Conservation (phyloP, 495 filamentous ascomycete genomes). For the Hypoxylon lienhwacheense region DNA sequence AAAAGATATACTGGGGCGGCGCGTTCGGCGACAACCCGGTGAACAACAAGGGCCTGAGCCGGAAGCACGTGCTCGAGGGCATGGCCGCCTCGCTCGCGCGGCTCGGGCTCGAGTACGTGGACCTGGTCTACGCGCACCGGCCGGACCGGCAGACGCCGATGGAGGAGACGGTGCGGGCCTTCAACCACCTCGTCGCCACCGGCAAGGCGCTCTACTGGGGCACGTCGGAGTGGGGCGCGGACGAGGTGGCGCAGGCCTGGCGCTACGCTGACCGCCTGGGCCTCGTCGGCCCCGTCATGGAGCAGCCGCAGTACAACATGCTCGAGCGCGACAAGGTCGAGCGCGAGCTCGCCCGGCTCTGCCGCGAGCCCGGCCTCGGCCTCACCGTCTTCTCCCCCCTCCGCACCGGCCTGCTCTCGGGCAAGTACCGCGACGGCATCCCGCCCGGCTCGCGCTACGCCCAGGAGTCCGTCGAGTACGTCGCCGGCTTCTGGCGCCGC, state of each 20-base stretch:
- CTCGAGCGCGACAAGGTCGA: constrained; percentile 74
- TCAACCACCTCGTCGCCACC: constrained; percentile 76
- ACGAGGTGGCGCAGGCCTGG: constrained; percentile 78
- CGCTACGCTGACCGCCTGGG: constrained; percentile 70
- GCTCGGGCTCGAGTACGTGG: constrained; percentile 73
- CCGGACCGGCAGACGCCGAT: constrained; percentile 82
- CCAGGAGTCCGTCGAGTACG: constrained; percentile 50
- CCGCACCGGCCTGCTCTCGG: constrained; percentile 71
- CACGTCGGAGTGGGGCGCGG: constrained; percentile 82
- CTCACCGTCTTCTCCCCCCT: constrained; percentile 76
- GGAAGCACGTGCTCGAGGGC: constrained; percentile 80
- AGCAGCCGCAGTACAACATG: constrained; percentile 87
- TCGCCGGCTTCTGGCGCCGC: constrained; percentile 49
- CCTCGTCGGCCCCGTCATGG: constrained; percentile 78
- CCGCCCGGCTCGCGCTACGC: constrained; percentile 59
- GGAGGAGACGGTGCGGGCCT: constrained; percentile 82
- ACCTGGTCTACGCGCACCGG: constrained; percentile 82
- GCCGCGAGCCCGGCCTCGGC: constrained; percentile 65
- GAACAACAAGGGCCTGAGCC: constrained; percentile 75
- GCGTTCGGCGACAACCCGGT: constrained; percentile 63
- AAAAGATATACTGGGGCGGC: constrained; percentile 60
- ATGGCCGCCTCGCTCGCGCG: constrained; percentile 65
- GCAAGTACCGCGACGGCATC: constrained; percentile 77
- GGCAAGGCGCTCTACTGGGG: constrained; percentile 91
- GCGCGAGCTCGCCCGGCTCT: constrained; percentile 69